Evolutionary conservation across 441 rosid genomes (phyloP).

Genomic region (Corymbia citriodora): DNA sequence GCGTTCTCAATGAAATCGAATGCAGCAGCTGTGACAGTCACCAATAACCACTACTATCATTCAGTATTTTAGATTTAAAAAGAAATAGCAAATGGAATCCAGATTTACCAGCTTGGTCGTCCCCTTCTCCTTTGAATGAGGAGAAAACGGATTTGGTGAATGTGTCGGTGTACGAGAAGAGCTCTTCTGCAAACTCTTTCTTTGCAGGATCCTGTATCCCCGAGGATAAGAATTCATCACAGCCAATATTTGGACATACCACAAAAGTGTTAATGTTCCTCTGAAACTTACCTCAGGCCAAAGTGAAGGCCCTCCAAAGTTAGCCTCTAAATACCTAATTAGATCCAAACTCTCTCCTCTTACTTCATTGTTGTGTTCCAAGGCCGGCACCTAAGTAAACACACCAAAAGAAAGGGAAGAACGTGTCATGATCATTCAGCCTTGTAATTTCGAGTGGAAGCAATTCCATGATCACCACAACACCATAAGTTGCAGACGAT

Average conservation of each 20-base stretch:
- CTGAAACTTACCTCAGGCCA: constrained; percentile 48
- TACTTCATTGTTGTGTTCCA: constrained; percentile 64
- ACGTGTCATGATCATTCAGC: background rate
- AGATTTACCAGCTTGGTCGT: constrained; percentile 43
- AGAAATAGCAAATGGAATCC: background rate
- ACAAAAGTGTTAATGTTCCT: constrained; percentile 1
- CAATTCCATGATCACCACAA: background rate
- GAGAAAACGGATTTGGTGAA: constrained; percentile 47
- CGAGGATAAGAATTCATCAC: background rate
- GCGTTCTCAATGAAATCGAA: constrained; percentile 63
- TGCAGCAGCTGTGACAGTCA: constrained; percentile 37
- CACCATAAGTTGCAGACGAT: background rate
- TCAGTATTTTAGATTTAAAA: background rate
- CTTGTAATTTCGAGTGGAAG: background rate
- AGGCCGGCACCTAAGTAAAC: constrained; percentile 54
- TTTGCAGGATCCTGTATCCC: constrained; percentile 47
- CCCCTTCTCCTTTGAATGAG: constrained; percentile 43
- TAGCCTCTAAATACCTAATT: constrained; percentile 59
- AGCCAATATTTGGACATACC: background rate
- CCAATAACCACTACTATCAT: background rate
- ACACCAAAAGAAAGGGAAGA: background rate
- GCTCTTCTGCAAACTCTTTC: constrained; percentile 62
- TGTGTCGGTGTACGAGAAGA: constrained; percentile 40
- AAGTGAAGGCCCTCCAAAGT: constrained; percentile 79
- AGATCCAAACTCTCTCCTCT: constrained; percentile 78